Evolutionary conservation across 129 eudicot genomes (phyloP), one percentile per base, ranked within the genome.

Genomic region (Flaveria sonorensis): DNA sequence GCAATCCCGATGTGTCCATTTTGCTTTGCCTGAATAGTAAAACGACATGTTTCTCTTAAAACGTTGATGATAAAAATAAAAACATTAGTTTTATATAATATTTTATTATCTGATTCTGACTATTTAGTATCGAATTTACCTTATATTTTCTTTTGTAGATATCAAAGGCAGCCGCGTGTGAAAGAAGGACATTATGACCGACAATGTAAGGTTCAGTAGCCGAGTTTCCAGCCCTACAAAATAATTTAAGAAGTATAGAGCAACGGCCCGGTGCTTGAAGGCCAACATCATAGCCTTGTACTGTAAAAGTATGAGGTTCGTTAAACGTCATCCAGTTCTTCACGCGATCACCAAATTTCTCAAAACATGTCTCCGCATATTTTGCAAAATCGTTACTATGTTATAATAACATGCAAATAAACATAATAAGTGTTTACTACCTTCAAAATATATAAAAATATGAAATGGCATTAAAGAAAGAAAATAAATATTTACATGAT

Each of bases 301-400:
- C 72, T 0, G 92, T 82, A 40, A 89, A 66, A 4, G 90, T 89
- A 70, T 92, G 97, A 7, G 97, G 97, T 86, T 95, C 99, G 10
- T 95, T 95, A 71, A 95, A 87, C 0, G 99, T 95, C 74, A 89
- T 91, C 99, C 99, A 95, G 39, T 95, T 80, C 85, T 91, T 91
- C 40, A 95, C 99, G 12, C 97, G 81, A 69, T 95, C 99, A 8
- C 99, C 99, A 65, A 91, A 95, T 66, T 84, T 85, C 83, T 89
- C 83, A 45, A 89, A 95, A 78, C 96, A 88, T 0, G 94, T 88
- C 65, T 92, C 95, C 0, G 97, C 97, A 77, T 89, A 95, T 0
- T 48, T 51, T 14, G 92, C 91, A 65, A 81, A 95, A 72, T 95
- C 99, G 1, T 86, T 82, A 28, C 99, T 95, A 73, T 48, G 28